Evolutionary conservation across 2,329 filamentous ascomycete genomes (phyloP).

Genomic region (Hansfordia pulvinata): DNA sequence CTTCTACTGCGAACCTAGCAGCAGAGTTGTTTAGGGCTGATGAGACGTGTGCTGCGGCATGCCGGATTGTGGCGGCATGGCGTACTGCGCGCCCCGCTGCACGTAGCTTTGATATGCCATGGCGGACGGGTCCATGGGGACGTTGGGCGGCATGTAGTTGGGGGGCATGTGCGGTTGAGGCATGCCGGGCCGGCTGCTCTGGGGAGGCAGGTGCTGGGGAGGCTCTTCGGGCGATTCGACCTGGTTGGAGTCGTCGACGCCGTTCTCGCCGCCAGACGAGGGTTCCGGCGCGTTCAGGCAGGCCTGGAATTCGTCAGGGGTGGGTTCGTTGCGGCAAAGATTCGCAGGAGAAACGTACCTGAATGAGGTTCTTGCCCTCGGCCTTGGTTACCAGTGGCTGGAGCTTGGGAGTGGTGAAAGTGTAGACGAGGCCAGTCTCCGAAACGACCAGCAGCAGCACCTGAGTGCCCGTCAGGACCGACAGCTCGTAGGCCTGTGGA

Average conservation of each 20-base stretch:
- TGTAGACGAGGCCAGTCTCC: constrained; percentile 94
- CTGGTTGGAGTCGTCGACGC: constrained; percentile 60
- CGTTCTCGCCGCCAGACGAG: constrained; percentile 65
- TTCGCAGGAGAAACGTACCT: constrained; percentile 48
- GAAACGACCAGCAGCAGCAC: constrained; percentile 93
- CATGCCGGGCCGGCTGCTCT: constrained; percentile 49
- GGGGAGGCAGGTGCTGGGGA: constrained; percentile 58
- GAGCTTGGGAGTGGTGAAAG: constrained; percentile 95
- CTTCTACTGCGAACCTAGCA: too few species aligned
- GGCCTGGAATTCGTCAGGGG: constrained; percentile 40
- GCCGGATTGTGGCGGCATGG: constrained; percentile 63
- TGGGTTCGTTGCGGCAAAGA: not conserved
- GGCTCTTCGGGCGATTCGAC: constrained; percentile 90
- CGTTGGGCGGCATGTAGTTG: constrained; percentile 46
- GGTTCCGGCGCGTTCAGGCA: constrained; percentile 95
- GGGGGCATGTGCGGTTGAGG: constrained; percentile 51
- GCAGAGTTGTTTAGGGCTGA: constrained; percentile 64
- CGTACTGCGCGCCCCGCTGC: constrained; percentile 65
- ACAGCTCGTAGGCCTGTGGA: constrained; percentile 82
- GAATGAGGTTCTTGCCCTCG: constrained; percentile 97
- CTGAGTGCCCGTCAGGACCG: constrained; percentile 94
- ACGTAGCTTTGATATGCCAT: constrained; percentile 77
- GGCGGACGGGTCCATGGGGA: constrained; percentile 63
- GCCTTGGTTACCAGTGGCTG: constrained; percentile 97
- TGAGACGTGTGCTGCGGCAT: constrained; percentile 77